Conservation (phyloP, 2,329 filamentous ascomycete species). For the Akanthomyces dipterigenus region DNA sequence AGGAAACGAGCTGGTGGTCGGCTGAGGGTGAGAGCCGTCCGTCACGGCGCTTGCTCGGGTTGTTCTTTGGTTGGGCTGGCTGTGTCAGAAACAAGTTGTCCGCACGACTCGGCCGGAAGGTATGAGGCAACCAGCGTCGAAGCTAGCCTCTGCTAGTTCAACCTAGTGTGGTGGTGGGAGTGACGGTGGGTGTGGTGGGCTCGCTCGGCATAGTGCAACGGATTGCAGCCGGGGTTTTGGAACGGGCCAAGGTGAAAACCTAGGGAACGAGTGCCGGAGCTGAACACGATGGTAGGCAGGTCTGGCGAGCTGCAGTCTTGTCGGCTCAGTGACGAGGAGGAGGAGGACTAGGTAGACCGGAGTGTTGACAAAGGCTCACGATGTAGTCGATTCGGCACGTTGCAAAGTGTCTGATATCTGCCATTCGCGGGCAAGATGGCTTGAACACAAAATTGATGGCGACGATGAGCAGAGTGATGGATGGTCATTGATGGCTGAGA, state of each 20-base stretch:
- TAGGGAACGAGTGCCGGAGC: neutral
- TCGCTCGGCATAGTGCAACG: neutral
- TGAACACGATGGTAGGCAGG: neutral
- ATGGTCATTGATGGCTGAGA: neutral
- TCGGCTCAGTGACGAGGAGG: neutral
- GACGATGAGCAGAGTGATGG: neutral
- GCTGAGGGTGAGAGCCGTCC: neutral
- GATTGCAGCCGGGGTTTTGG: neutral
- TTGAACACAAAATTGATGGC: too few relatives aligned
- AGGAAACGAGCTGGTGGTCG: neutral
- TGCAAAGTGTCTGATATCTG: neutral
- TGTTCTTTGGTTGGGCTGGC: conserved; percentile 1
- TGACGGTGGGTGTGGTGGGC: neutral
- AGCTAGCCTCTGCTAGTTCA: conserved; percentile 1
- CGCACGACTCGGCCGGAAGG: conserved; percentile 9
- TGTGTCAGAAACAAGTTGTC: conserved; percentile 1
- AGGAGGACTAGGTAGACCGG: neutral
- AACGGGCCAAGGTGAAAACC: neutral
- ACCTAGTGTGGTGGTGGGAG: neutral
- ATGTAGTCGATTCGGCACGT: neutral
- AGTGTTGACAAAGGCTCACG: neutral
- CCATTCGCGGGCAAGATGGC: neutral
- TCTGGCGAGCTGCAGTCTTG: neutral
- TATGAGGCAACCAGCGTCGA: neutral
- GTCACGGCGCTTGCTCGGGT: neutral